Evolutionary conservation across 306 rosid genomes (phyloP), one percentile per base, ranked within the genome.

Genomic region (Acacia melanoxylon): DNA sequence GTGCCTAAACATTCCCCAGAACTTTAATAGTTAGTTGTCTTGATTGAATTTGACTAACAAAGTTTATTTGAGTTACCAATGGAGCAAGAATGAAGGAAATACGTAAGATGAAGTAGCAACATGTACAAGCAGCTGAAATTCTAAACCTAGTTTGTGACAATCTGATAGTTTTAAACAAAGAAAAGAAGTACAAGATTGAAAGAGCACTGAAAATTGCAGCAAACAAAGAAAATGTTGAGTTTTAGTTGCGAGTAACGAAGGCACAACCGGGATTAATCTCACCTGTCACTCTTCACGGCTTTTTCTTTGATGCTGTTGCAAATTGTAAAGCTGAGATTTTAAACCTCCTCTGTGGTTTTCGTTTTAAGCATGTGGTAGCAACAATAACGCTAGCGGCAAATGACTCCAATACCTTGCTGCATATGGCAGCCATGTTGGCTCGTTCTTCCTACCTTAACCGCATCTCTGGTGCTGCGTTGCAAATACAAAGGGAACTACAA

Each of bases 381-480:
- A 0, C 10, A 5, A 1, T 0, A 2, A n/a, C n/a, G n/a, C 0
- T 0, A 0, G 0, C 10, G 1, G 0, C 3, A 0, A 11, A 8
- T 6, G 1, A 4, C 31, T 1, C 31, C 10, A 20, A 19, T 54
- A 54, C 22, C 25, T 19, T 54, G n/a, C n/a, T 20, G 25, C 61
- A 54, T 54, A 11, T 5, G 10, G 61, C 25, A n/a, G n/a, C n/a
- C n/a, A n/a, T n/a, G n/a, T n/a, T n/a, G n/a, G n/a, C n/a, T n/a
- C n/a, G n/a, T n/a, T n/a, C n/a, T n/a, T n/a, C n/a, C n/a, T n/a
- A n/a, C n/a, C n/a, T n/a, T n/a, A n/a, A n/a, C n/a, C n/a, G n/a
- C n/a, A n/a, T n/a, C n/a, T n/a, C n/a, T n/a, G n/a, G n/a, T n/a
- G n/a, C n/a, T n/a, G n/a, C n/a, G n/a, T n/a, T n/a, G n/a, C n/a